Conservation (phyloP, 345 rosid genomes). For the Anacardium occidentale region DNA sequence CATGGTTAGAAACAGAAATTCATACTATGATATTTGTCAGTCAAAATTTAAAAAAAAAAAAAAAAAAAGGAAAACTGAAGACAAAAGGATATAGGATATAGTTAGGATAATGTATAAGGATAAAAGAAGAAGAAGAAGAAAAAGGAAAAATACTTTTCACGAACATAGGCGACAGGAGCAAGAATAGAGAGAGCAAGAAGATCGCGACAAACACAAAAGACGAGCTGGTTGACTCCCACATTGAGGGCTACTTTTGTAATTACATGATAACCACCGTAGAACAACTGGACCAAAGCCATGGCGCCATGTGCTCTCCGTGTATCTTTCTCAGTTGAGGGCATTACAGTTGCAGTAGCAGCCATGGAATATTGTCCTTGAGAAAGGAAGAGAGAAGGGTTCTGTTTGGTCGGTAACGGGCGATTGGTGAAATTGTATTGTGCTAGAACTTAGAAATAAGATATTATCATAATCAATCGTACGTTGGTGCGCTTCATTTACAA, state of each 20-base stretch:
- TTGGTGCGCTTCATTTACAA: too few relatives aligned
- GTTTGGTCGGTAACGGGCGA: not conserved
- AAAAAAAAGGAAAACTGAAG: not conserved
- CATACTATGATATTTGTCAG: not conserved
- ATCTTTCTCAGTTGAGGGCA: conserved; percentile 42
- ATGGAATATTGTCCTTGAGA: not conserved
- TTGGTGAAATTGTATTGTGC: too few relatives aligned
- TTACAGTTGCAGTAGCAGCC: not conserved
- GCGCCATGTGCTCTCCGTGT: conserved; percentile 66
- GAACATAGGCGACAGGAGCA: conserved; percentile 80
- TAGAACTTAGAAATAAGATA: not conserved
- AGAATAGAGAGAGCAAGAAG: conserved; percentile 87
- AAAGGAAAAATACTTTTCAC: conserved; percentile 56
- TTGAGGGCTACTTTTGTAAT: conserved; percentile 95
- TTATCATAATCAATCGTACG: not conserved
- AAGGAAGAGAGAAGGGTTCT: not conserved
- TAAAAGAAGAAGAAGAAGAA: not conserved
- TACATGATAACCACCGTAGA: conserved; percentile 92
- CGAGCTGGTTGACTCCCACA: conserved; percentile 92
- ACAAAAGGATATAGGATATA: not conserved
- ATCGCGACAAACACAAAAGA: conserved; percentile 93
- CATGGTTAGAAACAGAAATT: not conserved
- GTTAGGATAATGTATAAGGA: not conserved
- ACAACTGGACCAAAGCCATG: conserved; percentile 82
- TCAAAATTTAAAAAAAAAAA: not conserved